Percentiles rank a stretch among this genome's conserved stretches.
These are phyloP conservation scores for Blastobotrys robertii DNA, from an alignment of 805 yeast species.

Conservation along the genomic window DNA sequence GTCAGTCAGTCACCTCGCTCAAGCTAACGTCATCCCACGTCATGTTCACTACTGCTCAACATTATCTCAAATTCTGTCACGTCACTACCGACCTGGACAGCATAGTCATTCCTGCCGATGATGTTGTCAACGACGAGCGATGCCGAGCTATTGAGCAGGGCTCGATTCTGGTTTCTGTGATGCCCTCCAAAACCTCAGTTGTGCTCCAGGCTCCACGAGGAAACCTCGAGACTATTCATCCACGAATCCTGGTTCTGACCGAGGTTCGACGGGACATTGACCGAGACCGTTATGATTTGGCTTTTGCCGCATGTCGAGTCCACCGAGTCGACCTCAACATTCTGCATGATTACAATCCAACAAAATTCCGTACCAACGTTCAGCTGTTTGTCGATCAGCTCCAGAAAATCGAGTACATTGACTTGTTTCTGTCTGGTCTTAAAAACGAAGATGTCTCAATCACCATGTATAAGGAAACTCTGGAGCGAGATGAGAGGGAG, in stretches of 20 bases:
- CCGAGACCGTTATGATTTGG: slow-evolving; percentile 49
- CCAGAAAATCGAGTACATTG: slow-evolving; percentile 64
- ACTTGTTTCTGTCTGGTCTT: slow-evolving; percentile 76
- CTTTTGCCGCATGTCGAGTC: slow-evolving; percentile 75
- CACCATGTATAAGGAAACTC: slow-evolving; percentile 76
- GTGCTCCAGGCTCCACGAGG: slow-evolving; percentile 94
- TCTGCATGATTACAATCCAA: slow-evolving; percentile 78
- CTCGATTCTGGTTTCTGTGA: slow-evolving; percentile 66
- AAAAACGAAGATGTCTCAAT: slow-evolving; percentile 76
- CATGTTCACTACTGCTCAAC: slow-evolving; percentile 80
- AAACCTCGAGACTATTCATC: slow-evolving; percentile 85
- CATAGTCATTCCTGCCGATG: slow-evolving; percentile 28
- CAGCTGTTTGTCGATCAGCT: slow-evolving; percentile 63
- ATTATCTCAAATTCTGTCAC: slow-evolving; percentile 73
- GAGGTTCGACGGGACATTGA: slow-evolving; percentile 68
- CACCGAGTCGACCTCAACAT: slow-evolving; percentile 89
- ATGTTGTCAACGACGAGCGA: slow-evolving; percentile 56
- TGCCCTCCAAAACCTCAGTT: slow-evolving; percentile 76
- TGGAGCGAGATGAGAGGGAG: slow-evolving; percentile 3
- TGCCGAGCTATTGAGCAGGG: slow-evolving; percentile 87
- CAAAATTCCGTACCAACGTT: slow-evolving; percentile 51
- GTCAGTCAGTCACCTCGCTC: slow-evolving; percentile 75
- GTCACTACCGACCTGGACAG: slow-evolving; percentile 32
- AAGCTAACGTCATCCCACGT: slow-evolving; percentile 61
- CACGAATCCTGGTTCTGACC: slow-evolving; percentile 81